A percentile compares a stretch with the other conserved stretches of the same genome.
phyloP scores from a whole-genome alignment of 2,329 filamentous ascomycete species.

The Malbranchea cinnamomea region DNA sequence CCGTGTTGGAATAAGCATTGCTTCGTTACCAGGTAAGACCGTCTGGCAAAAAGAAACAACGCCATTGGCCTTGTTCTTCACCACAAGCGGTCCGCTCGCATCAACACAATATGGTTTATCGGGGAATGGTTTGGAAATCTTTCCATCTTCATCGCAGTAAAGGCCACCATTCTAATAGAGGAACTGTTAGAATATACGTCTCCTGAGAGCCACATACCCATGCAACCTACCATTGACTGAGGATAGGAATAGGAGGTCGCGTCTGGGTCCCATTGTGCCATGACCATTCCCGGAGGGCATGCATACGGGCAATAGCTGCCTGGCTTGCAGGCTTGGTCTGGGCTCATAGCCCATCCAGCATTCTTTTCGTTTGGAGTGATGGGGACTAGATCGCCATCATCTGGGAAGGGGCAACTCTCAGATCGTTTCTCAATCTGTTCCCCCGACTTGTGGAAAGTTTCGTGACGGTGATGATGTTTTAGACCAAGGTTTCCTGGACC shows the following conservation, averaged over 20 bases:
- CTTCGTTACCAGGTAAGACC: constrained; percentile 62
- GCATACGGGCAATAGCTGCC: constrained; percentile 63
- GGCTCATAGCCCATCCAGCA: constrained; percentile 67
- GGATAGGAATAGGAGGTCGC: constrained; percentile 54
- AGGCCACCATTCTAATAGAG: constrained; percentile 53
- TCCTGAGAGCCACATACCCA: too few species aligned
- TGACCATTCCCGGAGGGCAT: constrained; percentile 60
- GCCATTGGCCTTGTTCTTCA: constrained; percentile 49
- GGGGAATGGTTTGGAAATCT: constrained; percentile 54
- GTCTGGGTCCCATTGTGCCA: constrained; percentile 61
- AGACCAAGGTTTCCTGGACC: not conserved
- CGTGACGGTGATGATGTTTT: constrained; percentile 13
- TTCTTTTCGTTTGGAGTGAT: constrained; percentile 51
- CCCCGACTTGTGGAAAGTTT: constrained; percentile 11
- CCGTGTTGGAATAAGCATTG: constrained; percentile 67
- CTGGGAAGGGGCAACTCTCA: constrained; percentile 49
- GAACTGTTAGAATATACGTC: constrained; percentile 7
- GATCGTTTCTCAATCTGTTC: constrained; percentile 39
- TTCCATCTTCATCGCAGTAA: constrained; percentile 52
- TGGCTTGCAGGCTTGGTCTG: constrained; percentile 52
- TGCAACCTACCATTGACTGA: constrained; percentile 50
- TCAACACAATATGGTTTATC: constrained; percentile 53
- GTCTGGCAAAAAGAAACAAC: constrained; percentile 64
- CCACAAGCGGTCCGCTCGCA: constrained; percentile 50
- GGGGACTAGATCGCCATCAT: constrained; percentile 49